Evolutionary conservation across 345 rosid genomes (phyloP).

Genomic region (Mallotus nudiflorus): DNA sequence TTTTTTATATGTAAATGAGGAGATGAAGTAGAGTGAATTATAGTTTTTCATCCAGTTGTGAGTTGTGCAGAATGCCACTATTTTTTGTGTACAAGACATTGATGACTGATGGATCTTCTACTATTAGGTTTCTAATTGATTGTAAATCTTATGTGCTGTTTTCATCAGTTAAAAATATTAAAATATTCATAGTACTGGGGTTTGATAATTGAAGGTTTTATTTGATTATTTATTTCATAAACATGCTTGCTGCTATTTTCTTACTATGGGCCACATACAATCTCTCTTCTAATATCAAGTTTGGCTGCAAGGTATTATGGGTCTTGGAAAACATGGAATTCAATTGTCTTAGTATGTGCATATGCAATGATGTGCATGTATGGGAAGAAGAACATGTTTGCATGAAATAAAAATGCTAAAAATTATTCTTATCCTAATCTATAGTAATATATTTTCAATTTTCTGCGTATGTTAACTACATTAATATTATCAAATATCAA

Average conservation of each 20-base stretch:
- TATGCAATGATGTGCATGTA: not conserved
- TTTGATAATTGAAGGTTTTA: not conserved
- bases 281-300: not conserved
- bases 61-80: too few species aligned
- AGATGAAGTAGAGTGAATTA: too few species aligned
- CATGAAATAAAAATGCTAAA: not conserved
- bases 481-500: not conserved
- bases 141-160: not conserved
- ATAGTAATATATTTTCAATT: not conserved
- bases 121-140: not conserved
- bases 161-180: not conserved
- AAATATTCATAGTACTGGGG: not conserved
- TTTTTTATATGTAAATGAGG: too few species aligned
- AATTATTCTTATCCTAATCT: too few species aligned
- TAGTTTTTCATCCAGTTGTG: too few species aligned
- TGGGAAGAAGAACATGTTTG: not conserved
- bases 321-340: not conserved
- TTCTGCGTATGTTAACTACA: not conserved
- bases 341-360: slow-evolving; percentile 1
- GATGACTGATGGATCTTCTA: not conserved
- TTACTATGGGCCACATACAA: not conserved
- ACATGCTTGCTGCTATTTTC: too few species aligned
- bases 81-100: too few species aligned
- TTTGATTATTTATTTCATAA: not conserved
- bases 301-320: not conserved